Conservation (phyloP, 305 asterid genomes). For the Lippia alba region DNA sequence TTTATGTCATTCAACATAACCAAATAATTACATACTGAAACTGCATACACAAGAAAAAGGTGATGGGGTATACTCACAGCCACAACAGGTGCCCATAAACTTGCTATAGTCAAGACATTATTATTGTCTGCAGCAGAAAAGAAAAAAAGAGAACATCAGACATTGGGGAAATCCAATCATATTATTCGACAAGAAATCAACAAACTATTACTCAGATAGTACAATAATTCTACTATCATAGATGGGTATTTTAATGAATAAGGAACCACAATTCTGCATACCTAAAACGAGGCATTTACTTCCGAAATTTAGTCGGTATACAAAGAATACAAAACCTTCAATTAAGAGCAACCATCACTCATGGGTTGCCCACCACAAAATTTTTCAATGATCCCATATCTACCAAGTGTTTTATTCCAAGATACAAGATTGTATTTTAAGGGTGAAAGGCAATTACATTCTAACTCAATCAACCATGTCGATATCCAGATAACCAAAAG, state of each 20-base stretch:
- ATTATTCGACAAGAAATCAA: conserved; percentile 15
- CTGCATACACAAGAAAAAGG: conserved; percentile 27
- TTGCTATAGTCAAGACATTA: conserved; percentile 70
- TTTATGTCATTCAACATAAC: not conserved
- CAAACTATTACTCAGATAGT: not conserved
- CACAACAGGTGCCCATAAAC: conserved; percentile 96
- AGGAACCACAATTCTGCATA: not conserved
- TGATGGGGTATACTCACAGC: conserved; percentile 71
- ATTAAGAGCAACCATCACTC: not conserved
- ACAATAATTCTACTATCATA: not conserved
- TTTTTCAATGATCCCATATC: conserved; percentile 20
- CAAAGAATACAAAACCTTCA: conserved; percentile 4
- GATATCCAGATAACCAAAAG: conserved; percentile 28
- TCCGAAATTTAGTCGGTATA: conserved; percentile 18
- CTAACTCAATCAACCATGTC: conserved; percentile 20
- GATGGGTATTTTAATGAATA: conserved; percentile 2
- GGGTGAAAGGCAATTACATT: not conserved
- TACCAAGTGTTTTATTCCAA: not conserved
- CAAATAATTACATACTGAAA: conserved; percentile 17
- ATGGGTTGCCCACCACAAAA: conserved; percentile 17
- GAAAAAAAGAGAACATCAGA: conserved; percentile 44
- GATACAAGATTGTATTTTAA: no score
- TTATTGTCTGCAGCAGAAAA: conserved; percentile 70
- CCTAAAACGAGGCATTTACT: conserved; percentile 10
- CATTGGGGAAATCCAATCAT: not conserved